These are phyloP conservation scores for Verticillium tricorpus DNA, from an alignment of 2,329 filamentous ascomycete genomes.

Conservation along the genomic window DNA sequence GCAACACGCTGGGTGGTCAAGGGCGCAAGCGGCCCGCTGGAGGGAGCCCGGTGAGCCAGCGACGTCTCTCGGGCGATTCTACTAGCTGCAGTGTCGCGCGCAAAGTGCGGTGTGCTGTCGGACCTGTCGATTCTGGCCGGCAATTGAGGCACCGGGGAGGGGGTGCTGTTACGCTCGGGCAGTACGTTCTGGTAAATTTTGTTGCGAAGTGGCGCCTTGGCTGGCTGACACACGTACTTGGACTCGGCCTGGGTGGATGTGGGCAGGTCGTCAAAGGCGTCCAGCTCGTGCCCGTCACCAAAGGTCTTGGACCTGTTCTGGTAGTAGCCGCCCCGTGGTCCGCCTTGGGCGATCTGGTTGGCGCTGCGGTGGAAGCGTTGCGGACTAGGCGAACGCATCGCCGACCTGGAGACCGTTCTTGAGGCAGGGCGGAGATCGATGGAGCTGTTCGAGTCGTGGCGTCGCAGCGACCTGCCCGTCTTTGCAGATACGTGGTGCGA, in stretches of 20 bases:
- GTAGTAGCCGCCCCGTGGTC: conserved; percentile 14
- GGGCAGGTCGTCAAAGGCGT: conserved; percentile 90
- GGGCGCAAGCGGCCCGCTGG: conserved; percentile 47
- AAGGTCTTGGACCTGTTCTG: conserved; percentile 60
- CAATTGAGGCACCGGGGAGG: conserved; percentile 52
- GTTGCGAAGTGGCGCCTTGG: conserved; percentile 57
- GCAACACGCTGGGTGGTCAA: conserved; percentile 51
- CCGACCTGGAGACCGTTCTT: conserved; percentile 52
- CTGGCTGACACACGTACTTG: conserved; percentile 76
- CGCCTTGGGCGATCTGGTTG: conserved; percentile 14
- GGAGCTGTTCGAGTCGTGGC: conserved; percentile 75
- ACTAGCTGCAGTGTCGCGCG: conserved; percentile 61
- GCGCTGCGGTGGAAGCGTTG: conserved; percentile 36
- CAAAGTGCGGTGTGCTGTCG: conserved; percentile 57
- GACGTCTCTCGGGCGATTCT: conserved; percentile 60
- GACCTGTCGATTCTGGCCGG: conserved; percentile 39
- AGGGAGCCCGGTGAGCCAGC: conserved; percentile 54
- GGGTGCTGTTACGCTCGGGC: conserved; percentile 48
- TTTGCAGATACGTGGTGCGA: conserved; percentile 77
- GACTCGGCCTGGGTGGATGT: conserved; percentile 80
- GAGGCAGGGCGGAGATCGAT: conserved; percentile 54
- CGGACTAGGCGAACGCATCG: conserved; percentile 58
- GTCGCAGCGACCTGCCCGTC: conserved; percentile 64
- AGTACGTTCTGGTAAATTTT: conserved; percentile 52
- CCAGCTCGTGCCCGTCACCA: conserved; percentile 88